Base-by-base conservation (phyloP, 352 stramenopile genomes). In the Globisporangium camurandrum region DNA sequence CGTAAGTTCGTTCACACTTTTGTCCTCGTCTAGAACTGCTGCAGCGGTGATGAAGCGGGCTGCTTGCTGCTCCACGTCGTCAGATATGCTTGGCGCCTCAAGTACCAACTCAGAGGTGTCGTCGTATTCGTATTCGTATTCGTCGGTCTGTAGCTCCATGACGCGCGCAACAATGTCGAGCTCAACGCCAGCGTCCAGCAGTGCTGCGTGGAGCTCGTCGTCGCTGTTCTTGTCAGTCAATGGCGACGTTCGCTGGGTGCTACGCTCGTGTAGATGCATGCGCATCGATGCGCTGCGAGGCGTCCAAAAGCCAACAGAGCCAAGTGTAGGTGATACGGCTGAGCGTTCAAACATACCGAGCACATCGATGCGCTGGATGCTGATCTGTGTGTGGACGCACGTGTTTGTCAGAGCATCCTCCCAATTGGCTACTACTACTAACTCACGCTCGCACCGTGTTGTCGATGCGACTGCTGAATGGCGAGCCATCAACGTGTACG, bases 81-180 rank as follows among this genome's bases (percentile, higher is more conserved):
- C n/a, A n/a, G n/a, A n/a, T n/a, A n/a, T n/a, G n/a, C n/a, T n/a
- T n/a, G n/a, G n/a, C n/a, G n/a, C n/a, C n/a, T n/a, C n/a, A n/a
- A n/a, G n/a, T n/a, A n/a, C n/a, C n/a, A n/a, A n/a, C n/a, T n/a
- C n/a, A n/a, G n/a, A n/a, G n/a, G n/a, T n/a, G n/a, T n/a, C n/a
- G n/a, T n/a, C n/a, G n/a, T n/a, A n/a, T n/a, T n/a, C n/a, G n/a
- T n/a, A n/a, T n/a, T n/a, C n/a, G n/a, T n/a, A n/a, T n/a, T n/a
- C n/a, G n/a, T n/a, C n/a, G 3, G 5, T 8, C n/a, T 37, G 30
- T 12, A 62, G 49, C n/a, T n/a, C 49, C 38, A 51, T 12, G 38
- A 75, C 37, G 24, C 61, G 54, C 28, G 26, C 46, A 33, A 75
- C 57, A 31, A 75, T 56, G 27, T 72, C 56, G 31, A 75, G 57